A percentile compares a stretch with the other conserved stretches of the same genome.
Conservation (phyloP, 2,329 filamentous ascomycete genomes). For the Cordyceps pruinosa region DNA sequence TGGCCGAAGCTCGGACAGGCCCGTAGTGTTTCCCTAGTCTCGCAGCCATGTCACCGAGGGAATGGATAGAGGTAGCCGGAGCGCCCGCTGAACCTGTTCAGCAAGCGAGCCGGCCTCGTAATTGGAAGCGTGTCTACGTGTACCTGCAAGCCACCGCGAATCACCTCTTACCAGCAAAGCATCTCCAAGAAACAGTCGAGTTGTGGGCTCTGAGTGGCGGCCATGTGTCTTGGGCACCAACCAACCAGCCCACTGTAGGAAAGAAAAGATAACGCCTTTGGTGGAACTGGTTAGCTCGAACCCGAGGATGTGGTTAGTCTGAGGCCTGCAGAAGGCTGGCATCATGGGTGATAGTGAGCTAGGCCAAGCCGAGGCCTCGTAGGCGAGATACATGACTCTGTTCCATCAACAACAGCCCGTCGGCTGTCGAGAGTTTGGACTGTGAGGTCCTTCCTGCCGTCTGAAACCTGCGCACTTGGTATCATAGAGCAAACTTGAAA, state of each 20-base stretch:
- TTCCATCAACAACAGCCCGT: not conserved
- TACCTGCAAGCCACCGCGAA: conserved; percentile 6
- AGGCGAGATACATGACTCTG: conserved; percentile 9
- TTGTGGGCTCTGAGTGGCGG: not conserved
- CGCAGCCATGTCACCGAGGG: conserved; percentile 8
- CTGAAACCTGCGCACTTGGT: not conserved
- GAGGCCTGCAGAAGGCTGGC: not conserved
- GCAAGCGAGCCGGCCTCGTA: not conserved
- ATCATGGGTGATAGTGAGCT: not conserved
- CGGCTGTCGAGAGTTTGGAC: not conserved
- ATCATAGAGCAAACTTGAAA: not conserved
- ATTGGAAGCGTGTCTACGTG: not conserved
- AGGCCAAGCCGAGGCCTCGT: conserved; percentile 2
- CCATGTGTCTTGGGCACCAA: conserved; percentile 4
- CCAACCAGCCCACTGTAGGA: not conserved
- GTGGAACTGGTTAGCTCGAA: not conserved
- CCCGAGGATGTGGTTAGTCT: conserved; percentile 2
- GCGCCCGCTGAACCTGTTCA: not conserved
- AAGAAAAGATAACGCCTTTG: not conserved
- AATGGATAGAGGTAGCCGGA: not conserved
- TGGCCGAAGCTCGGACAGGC: not conserved
- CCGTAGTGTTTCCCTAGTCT: not conserved
- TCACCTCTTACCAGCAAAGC: not conserved
- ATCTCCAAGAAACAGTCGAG: not conserved
- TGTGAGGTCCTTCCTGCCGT: too few relatives aligned